These are phyloP conservation scores for Hypoxylon sp. DNA, from an alignment of 2,329 filamentous ascomycete genomes.

Conservation along the genomic window DNA sequence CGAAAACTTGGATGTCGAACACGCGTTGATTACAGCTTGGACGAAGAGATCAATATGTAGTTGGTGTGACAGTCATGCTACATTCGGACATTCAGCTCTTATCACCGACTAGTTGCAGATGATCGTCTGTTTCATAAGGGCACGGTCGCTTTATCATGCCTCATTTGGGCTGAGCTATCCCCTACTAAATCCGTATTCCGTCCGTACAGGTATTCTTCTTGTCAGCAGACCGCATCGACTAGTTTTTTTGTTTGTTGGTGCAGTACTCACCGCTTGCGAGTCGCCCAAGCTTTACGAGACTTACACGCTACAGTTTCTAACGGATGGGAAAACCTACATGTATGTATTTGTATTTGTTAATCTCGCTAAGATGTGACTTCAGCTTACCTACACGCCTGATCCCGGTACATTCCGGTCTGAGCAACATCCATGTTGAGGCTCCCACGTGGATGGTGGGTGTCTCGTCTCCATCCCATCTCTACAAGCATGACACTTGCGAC, in stretches of 20 bases:
- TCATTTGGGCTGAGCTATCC: slow-evolving; percentile 30
- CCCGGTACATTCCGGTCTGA: slow-evolving; percentile 17
- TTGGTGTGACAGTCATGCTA: not conserved
- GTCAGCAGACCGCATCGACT: slow-evolving; percentile 25
- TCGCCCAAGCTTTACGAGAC: slow-evolving; percentile 18
- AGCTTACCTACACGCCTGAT: slow-evolving; percentile 22
- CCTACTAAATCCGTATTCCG: slow-evolving; percentile 16
- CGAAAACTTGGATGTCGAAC: not conserved
- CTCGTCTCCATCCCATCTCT: slow-evolving; percentile 34
- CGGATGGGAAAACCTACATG: slow-evolving; percentile 6
- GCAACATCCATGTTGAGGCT: slow-evolving; percentile 14
- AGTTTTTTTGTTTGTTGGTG: slow-evolving; percentile 2
- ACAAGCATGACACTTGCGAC: slow-evolving; percentile 28
- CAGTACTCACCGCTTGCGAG: slow-evolving; percentile 14
- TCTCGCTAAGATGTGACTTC: slow-evolving; percentile 26
- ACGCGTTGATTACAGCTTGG: not conserved
- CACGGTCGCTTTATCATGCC: slow-evolving; percentile 39
- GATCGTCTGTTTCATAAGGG: slow-evolving; percentile 26
- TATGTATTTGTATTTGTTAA: slow-evolving; percentile 8
- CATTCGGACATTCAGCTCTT: slow-evolving; percentile 9
- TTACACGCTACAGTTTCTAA: slow-evolving; percentile 26
- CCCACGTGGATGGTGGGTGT: slow-evolving; percentile 40
- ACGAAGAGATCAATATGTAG: not conserved
- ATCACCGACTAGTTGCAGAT: slow-evolving; percentile 15
- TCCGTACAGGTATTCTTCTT: slow-evolving; percentile 11